Conservation (phyloP, 352 stramenopile genomes). For the Globisporangium alternatum region DNA sequence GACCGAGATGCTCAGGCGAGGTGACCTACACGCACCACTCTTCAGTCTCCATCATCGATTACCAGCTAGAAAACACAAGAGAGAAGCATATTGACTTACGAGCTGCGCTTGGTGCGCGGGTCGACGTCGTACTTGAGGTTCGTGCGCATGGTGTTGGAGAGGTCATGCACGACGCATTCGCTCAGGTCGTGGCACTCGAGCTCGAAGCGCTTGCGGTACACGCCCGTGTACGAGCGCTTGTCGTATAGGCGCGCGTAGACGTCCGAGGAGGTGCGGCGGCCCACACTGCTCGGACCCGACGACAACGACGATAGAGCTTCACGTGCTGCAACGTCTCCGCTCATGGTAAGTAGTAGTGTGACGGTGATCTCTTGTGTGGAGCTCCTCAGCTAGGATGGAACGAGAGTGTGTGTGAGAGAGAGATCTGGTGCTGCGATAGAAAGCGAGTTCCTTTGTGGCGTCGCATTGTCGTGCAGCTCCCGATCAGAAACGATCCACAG, state of each 20-base stretch:
- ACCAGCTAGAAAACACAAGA: background rate
- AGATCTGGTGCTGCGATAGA: background rate
- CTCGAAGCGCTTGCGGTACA: conserved; percentile 67
- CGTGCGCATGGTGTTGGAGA: conserved; percentile 51
- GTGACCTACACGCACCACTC: conserved; percentile 8
- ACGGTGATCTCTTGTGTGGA: background rate
- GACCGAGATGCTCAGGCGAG: conserved; percentile 17
- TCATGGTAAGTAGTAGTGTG: background rate
- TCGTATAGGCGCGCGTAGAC: conserved; percentile 60
- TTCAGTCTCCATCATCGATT: background rate
- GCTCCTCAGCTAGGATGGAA: background rate
- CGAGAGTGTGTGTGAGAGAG: background rate
- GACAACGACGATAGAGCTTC: background rate
- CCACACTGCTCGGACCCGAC: background rate
- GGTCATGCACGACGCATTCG: conserved; percentile 47
- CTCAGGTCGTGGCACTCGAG: conserved; percentile 42
- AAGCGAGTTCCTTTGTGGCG: background rate
- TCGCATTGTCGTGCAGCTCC: background rate
- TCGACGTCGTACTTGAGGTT: conserved; percentile 55
- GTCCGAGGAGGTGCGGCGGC: conserved; percentile 18
- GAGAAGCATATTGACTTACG: conserved; percentile 19
- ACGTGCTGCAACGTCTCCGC: background rate
- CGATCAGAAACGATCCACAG: background rate
- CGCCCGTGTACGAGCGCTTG: conserved; percentile 60
- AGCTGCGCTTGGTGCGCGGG: conserved; percentile 38